Evolutionary conservation across 345 rosid species (phyloP), one percentile per base, ranked within the genome.

Genomic region (Eutrema heterophyllum): DNA sequence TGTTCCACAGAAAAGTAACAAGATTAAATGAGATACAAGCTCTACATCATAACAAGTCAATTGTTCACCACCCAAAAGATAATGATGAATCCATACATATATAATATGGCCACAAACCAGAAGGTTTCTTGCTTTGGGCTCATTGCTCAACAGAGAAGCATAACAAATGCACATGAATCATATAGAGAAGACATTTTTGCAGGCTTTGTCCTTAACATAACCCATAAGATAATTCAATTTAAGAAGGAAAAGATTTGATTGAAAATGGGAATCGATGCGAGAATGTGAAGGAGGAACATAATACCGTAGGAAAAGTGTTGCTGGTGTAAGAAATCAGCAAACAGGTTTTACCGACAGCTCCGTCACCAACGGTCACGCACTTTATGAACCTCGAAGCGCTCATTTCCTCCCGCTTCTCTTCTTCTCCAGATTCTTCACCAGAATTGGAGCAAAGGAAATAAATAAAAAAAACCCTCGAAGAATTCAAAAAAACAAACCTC

Each of bases 301-400:
- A 50, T 80, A 90, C 96, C 86, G 88, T 88, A 67, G 91, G 91
- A 35, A 89, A 89, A 50, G 90, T 87, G 84, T 87, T 89, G 92
- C 90, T 89, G 75, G 92, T 89, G 81, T 89, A 89, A 63, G 93
- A 90, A 83, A 88, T 88, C 60, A 90, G 85, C 82, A 90, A 79
- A 77, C 96, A 90, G 16, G 96, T 89, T 83, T 89, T 89, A 48
- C 93, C 96, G 14, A 89, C 92, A 32, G 93, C 93, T 18, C 96
- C 96, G 57, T 90, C 93, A 71, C 96, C 96, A 36, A 90, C 96
- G 44, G 96, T 90, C 49, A 88, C 93, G 64, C 96, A 90, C 81
- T 87, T 88, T 4, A 90, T 88, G 76, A 88, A 90, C 85, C 93
- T 83, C 16, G 91, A 84, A 32, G 91, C 96, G 62, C 93, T 90